phyloP scores from a whole-genome alignment of 106 monocot genomes.

The Phalaenopsis aphrodite region DNA sequence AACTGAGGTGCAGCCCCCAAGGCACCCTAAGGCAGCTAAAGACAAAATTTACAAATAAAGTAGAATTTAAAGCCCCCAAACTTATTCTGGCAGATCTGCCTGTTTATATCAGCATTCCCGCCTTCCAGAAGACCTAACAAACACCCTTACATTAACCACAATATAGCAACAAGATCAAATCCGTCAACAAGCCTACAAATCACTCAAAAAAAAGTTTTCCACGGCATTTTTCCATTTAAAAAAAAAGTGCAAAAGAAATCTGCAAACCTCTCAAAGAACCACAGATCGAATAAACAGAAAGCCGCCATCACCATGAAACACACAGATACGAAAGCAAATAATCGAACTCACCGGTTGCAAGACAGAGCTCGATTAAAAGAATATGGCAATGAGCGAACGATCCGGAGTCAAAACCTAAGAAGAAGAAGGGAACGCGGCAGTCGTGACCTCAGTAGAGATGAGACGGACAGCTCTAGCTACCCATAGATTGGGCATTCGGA shows the following conservation, averaged over 20 bases:
- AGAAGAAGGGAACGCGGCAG: too few species aligned
- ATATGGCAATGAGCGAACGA: neutral
- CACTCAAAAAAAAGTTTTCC: neutral
- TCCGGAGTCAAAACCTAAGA: neutral
- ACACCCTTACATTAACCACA: neutral
- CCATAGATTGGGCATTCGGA: neutral
- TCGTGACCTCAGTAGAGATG: neutral
- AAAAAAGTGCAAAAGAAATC: neutral
- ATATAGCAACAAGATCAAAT: neutral
- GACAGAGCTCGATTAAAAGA: neutral
- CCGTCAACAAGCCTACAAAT: neutral
- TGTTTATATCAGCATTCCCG: too few species aligned
- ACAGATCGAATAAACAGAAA: neutral
- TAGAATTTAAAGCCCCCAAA: too few species aligned
- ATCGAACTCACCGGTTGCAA: neutral
- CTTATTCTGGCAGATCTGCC: too few species aligned
- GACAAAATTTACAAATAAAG: too few species aligned
- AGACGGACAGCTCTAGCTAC: neutral
- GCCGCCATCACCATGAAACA: neutral
- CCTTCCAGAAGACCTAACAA: neutral
- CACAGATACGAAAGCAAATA: neutral
- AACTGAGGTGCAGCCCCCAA: too few species aligned
- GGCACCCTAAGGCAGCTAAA: too few species aligned
- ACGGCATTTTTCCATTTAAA: neutral
- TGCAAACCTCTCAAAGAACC: neutral